Percentiles rank a stretch among this genome's conserved stretches.
Evolutionary conservation across 1,284 basidiomycete genomes (phyloP).

Genomic region (Leccinum solheimii): DNA sequence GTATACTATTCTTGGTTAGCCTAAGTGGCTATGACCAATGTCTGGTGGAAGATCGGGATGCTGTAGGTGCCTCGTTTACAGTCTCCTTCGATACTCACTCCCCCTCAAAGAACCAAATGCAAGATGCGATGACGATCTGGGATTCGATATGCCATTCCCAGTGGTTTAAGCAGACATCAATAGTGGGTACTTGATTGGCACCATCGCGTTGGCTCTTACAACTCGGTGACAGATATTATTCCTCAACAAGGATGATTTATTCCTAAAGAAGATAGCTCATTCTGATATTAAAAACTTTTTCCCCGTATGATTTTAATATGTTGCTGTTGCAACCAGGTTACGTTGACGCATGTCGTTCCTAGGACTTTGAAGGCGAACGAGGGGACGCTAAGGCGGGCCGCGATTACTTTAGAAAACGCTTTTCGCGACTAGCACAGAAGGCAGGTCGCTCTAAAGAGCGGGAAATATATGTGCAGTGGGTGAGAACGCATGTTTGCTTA

Average conservation of each 20-base stretch:
- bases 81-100: slow-evolving; percentile 2
- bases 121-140: slow-evolving; percentile 94
- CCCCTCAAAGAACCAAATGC: slow-evolving; percentile 84
- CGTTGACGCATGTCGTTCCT: slow-evolving; percentile 1
- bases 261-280: slow-evolving; percentile 76
- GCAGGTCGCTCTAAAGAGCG: slow-evolving; percentile 81
- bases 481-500: slow-evolving; percentile 20
- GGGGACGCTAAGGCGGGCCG: slow-evolving; percentile 74
- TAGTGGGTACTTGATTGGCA: slow-evolving; percentile 47
- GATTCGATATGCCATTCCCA: slow-evolving; percentile 92
- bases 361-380: slow-evolving; percentile 78
- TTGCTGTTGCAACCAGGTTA: neutral
- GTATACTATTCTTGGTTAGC: slow-evolving; percentile 84
- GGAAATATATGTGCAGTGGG: slow-evolving; percentile 89
- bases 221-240: slow-evolving; percentile 73
- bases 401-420: slow-evolving; percentile 89
- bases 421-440: slow-evolving; percentile 80
- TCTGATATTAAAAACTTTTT: slow-evolving; percentile 88
- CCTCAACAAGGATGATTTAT: slow-evolving; percentile 90
- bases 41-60: slow-evolving; percentile 90
- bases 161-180: slow-evolving; percentile 91
- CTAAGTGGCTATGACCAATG: slow-evolving; percentile 91
- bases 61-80: slow-evolving; percentile 50
- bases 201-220: slow-evolving; percentile 10
- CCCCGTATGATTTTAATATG: slow-evolving; percentile 52